Evolutionary conservation across 73 alveolate species (phyloP), one percentile per base, ranked within the genome.

Genomic region (Paramecium primaurelia): DNA sequence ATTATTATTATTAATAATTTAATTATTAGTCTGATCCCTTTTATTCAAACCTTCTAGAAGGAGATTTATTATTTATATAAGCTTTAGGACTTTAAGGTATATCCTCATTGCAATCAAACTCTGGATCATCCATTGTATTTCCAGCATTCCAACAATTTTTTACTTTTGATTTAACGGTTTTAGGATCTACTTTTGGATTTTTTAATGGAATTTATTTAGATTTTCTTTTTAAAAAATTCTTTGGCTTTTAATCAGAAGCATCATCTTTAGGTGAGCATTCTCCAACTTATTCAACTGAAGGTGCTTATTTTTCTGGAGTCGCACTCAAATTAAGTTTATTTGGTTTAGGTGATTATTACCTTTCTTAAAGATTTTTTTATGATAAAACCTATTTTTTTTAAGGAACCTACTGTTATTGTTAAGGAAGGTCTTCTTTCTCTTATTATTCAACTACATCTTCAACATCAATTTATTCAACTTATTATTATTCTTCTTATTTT

Each of bases 171-270:
- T 80, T 80, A 18, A 80, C 91, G 0, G 36, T 38, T 80, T 80
- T 80, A 11, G 91, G 91, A 42, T 80, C 91, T 10, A 45, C 44
- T 47, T 80, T 80, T 38, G 91, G 91, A 80, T 80, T 80, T 38
- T 80, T 80, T 26, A 80, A 80, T 12, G 91, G 91, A 40, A 80
- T 42, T 20, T 80, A 25, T 36, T 80, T 80, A 44, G 91, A 80
- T 80, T 80, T 80, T 64, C 91, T 80, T 80, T 80, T 80, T 47
- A 80, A 80, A 22, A 80, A 80, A 14, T 80, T 80, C 51, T 80
- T 80, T 42, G 91, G 91, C 25, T 80, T 32, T 20, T 25, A 11
- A 80, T 80, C 75, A 45, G 45, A 80, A 11, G 71, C 42, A 49
- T 80, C 91, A 44, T 73, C 87, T 18, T 73, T 73, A 30, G 87